A percentile compares a stretch with the other conserved stretches of the same genome.
These are phyloP conservation scores for Xylariaceae sp. DNA, from an alignment of 2,329 filamentous ascomycete species.

Conservation along the genomic window DNA sequence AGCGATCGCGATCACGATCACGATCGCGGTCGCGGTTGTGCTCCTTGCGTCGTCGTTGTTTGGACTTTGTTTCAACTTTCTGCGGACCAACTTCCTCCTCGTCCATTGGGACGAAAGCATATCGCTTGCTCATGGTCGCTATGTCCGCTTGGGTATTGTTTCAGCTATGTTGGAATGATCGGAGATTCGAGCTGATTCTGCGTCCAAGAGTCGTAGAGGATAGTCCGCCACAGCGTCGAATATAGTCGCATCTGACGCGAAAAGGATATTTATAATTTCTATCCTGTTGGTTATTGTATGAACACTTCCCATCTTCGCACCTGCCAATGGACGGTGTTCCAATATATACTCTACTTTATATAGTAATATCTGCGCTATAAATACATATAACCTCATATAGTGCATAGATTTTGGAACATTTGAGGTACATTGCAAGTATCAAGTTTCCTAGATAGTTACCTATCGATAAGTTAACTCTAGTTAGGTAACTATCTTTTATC, in stretches of 20 bases:
- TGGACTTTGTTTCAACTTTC: slow-evolving; percentile 42
- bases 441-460: no score
- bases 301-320: no score
- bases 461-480: not conserved
- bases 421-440: no score
- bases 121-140: slow-evolving; percentile 50
- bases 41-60: slow-evolving; percentile 31
- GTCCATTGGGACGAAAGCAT: slow-evolving; percentile 63
- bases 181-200: not conserved
- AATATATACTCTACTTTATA: no score
- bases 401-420: no score
- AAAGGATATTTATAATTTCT: not conserved
- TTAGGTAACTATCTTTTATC: not conserved
- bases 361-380: no score
- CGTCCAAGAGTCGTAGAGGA: not conserved
- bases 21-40: slow-evolving; percentile 7
- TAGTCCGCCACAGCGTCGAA: not conserved
- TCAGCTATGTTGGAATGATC: not conserved
- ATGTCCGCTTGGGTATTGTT: slow-evolving; percentile 1
- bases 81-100: slow-evolving; percentile 54
- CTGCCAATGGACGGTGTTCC: no score
- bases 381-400: no score
- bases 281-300: not conserved
- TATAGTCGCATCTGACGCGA: not conserved
- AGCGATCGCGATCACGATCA: slow-evolving; percentile 4